Base-by-base conservation (phyloP, 2,329 filamentous ascomycete genomes). In the Fusarium sp. region DNA sequence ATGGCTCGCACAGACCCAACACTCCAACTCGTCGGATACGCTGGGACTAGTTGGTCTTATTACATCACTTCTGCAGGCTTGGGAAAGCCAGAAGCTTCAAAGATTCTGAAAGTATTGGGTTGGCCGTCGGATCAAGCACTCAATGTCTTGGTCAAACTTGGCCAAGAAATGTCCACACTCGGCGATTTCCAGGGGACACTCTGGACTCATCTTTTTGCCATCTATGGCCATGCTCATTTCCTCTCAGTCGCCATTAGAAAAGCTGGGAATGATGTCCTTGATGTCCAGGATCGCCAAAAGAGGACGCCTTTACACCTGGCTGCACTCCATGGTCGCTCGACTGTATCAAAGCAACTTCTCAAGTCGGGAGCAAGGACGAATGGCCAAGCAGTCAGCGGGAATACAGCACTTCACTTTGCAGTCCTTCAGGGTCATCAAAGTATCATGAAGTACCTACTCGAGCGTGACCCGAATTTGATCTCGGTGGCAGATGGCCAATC, bases 361-460 rank as follows among this genome's bases (percentile, higher is more conserved):
- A 63, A 50, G 36, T 61, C n/a, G 11, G 60, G 55, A 31, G 44
- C 44, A 33, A 61, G 31, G 20, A 20, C 31, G 7, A 45, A 47
- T 25, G 22, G 20, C 12, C 60, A 38, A 29, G 17, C 55, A n/a
- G n/a, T n/a, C 7, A 17, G 13, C 15, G 55, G 44, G 7, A 45
- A 63, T n/a, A 63, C 55, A 42, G 25, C 55, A 15, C 44, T 63
- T 7, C 55, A 63, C 25, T 61, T 27, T 29, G 60, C 55, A 5
- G 29, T 27, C 10, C 13, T 63, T 12, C 60, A 63, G 15, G 55
- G 60, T 10, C 38, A 50, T 3, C 60, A 63, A 31, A 50, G 31
- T 14, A 27, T 50, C 17, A 20, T 63, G 12, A 63, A 63, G 14
- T 58, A 27, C 18, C 55, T 63, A 1, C 20, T 63, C 7, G 60